Conservation (phyloP, 2,329 filamentous ascomycete genomes). For the Aspergillus novoparasiticus region DNA sequence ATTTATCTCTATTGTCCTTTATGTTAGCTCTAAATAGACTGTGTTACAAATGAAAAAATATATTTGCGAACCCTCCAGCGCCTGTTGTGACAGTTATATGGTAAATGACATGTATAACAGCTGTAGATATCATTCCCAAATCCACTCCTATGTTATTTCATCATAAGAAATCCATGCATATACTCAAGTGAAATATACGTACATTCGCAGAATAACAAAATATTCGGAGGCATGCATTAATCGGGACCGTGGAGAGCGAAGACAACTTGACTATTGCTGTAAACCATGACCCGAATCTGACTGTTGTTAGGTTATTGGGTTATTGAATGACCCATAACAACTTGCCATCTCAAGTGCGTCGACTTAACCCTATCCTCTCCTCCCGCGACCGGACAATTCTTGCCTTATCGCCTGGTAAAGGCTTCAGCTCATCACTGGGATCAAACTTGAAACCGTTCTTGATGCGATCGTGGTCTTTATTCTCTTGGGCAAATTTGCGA, state of each 20-base stretch:
- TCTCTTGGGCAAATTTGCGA: constrained; percentile 33
- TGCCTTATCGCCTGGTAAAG: constrained; percentile 52
- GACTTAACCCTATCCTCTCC: constrained; percentile 47
- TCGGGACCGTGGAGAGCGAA: background rate
- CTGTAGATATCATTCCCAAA: background rate
- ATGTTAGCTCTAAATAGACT: background rate
- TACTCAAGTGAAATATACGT: background rate
- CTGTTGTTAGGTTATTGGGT: background rate
- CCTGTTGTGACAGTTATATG: background rate
- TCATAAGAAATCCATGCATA: background rate
- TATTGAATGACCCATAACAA: background rate
- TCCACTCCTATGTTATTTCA: background rate
- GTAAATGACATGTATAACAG: background rate
- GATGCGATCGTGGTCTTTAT: constrained; percentile 25
- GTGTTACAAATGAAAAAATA: background rate
- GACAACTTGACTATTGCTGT: background rate
- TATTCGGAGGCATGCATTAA: background rate
- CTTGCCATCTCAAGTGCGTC: constrained; percentile 20
- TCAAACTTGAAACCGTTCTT: constrained; percentile 37
- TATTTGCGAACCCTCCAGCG: background rate
- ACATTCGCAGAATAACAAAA: background rate
- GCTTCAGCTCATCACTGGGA: constrained; percentile 54
- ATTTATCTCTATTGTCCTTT: background rate
- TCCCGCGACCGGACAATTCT: constrained; percentile 50
- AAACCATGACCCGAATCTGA: background rate